phyloP scores from a whole-genome alignment of 192 early-diverging fungal species.

The Irineochytrium annulatum region DNA sequence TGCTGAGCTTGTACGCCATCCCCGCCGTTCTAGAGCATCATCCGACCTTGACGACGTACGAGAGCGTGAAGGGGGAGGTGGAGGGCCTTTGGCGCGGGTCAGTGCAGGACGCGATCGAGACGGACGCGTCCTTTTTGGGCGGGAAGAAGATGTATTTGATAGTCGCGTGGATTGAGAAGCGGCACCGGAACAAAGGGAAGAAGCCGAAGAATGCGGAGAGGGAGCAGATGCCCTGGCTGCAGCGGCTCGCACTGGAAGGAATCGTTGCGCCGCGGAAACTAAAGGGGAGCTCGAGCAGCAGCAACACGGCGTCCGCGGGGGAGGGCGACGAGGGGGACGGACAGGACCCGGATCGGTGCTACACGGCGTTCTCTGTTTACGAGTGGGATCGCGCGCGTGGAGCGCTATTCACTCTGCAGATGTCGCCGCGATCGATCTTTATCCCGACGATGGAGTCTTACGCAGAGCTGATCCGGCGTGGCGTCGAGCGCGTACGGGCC shows the following conservation, averaged over 20 bases:
- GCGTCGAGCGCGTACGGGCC: constrained; percentile 31
- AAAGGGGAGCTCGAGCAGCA: constrained; percentile 11
- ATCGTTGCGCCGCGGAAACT: constrained; percentile 33
- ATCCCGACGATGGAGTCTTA: constrained; percentile 39
- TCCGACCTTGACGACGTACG: not conserved
- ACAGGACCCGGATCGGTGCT: constrained; percentile 4
- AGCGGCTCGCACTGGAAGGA: constrained; percentile 30
- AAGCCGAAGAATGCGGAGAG: constrained; percentile 21
- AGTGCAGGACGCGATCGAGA: constrained; percentile 33
- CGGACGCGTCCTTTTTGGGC: constrained; percentile 8
- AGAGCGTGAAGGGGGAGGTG: constrained; percentile 12
- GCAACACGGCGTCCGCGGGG: not conserved
- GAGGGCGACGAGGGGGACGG: not conserved
- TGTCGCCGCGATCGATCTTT: constrained; percentile 37
- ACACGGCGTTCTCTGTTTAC: constrained; percentile 33
- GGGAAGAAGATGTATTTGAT: constrained; percentile 33
- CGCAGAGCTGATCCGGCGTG: constrained; percentile 28
- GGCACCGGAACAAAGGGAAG: constrained; percentile 40
- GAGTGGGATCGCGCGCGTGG: constrained; percentile 36
- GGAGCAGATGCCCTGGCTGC: constrained; percentile 29
- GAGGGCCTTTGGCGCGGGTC: constrained; percentile 31
- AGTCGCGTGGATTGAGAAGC: constrained; percentile 46
- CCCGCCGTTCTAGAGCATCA: constrained; percentile 24
- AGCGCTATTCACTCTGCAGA: constrained; percentile 35
- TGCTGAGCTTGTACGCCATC: constrained; percentile 32